Evolutionary conservation across 164 flowering plant species (phyloP).

Genomic region (Cinnamomum micranthum): DNA sequence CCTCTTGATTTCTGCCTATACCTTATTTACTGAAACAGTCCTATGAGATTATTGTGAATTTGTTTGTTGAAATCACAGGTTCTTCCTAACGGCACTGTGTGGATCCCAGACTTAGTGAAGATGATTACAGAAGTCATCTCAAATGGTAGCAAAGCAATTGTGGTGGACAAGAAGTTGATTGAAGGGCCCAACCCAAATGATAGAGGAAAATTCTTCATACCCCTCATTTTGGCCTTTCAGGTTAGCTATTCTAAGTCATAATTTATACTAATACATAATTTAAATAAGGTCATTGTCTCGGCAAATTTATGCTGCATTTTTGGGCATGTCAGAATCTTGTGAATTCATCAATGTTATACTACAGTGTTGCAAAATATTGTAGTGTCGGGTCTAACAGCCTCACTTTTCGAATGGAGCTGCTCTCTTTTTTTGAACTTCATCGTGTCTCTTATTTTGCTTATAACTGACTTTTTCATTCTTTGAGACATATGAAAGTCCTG

Average conservation of each 20-base stretch:
- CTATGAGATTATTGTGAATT: background rate
- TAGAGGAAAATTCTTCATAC: slow-evolving; percentile 65
- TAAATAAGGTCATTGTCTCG: background rate
- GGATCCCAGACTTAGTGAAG: slow-evolving; percentile 76
- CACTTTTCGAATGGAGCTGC: too few species aligned
- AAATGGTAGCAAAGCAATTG: slow-evolving; percentile 61
- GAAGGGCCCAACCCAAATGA: slow-evolving; percentile 89
- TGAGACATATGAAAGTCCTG: too few species aligned
- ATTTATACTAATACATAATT: background rate
- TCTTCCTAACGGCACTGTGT: slow-evolving; percentile 81
- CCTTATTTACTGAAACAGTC: too few species aligned
- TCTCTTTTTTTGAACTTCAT: too few species aligned
- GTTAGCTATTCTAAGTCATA: slow-evolving; percentile 28
- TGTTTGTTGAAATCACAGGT: slow-evolving; percentile 33
- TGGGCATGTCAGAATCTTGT: background rate
- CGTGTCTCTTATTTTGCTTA: background rate
- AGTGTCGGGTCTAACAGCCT: background rate
- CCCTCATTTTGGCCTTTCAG: slow-evolving; percentile 64
- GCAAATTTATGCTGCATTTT: background rate
- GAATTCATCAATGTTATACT: background rate
- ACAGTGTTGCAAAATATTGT: background rate
- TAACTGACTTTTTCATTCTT: background rate
- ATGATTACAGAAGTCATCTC: slow-evolving; percentile 57
- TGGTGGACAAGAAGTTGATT: slow-evolving; percentile 78
- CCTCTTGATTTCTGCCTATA: background rate